Conservation (phyloP, 2,329 filamentous ascomycete species). For the Aspergillus flavus region DNA sequence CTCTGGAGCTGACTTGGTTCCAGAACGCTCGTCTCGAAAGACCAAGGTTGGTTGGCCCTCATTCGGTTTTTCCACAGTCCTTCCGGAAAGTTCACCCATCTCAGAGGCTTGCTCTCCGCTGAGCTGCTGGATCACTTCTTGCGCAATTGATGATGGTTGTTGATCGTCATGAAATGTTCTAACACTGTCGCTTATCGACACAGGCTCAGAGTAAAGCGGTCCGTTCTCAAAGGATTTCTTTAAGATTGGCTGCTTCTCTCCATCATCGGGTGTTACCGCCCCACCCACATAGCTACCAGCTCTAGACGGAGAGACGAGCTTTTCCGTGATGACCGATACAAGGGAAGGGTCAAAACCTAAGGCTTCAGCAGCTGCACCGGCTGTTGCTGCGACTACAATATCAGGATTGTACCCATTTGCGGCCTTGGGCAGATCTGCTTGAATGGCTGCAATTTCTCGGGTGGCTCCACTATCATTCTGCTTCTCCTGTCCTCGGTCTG, state of each 20-base stretch:
- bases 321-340: constrained; percentile 63
- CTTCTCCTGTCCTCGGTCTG: neutral
- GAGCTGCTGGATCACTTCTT: constrained; percentile 29
- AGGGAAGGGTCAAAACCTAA: constrained; percentile 72
- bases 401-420: constrained; percentile 55
- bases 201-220: constrained; percentile 26
- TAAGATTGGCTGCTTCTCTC: constrained; percentile 23
- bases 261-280: constrained; percentile 46
- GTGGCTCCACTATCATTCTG: neutral
- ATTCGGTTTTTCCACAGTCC: neutral
- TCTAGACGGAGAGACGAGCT: constrained; percentile 57
- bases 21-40: neutral
- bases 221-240: constrained; percentile 20
- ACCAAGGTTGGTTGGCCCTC: neutral
- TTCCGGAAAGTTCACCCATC: neutral
- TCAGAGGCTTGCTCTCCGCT: constrained; percentile 19
- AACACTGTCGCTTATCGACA: constrained; percentile 12
- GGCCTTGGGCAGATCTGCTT: constrained; percentile 13
- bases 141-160: constrained; percentile 22
- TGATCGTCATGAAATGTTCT: constrained; percentile 6
- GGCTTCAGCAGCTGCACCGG: constrained; percentile 69
- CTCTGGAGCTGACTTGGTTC: constrained; percentile 20
- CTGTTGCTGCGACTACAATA: constrained; percentile 67
- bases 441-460: constrained; percentile 10
- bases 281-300: constrained; percentile 54